These are phyloP conservation scores for Desmodesmus armatus DNA, from an alignment of 139 green algal species.

Conservation along the genomic window DNA sequence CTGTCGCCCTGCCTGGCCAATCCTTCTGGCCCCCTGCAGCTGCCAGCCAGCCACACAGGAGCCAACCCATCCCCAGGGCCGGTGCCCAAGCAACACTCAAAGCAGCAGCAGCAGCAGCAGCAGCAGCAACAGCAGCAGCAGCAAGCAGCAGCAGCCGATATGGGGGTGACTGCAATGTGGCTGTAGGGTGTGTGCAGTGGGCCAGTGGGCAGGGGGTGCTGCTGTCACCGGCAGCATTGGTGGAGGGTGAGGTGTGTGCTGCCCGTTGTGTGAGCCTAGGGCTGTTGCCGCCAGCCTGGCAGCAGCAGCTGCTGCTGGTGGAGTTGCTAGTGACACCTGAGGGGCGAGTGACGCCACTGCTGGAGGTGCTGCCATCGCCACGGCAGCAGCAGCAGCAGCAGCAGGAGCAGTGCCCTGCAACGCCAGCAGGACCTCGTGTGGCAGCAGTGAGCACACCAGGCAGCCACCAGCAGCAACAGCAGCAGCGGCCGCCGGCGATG, in stretches of 20 bases:
- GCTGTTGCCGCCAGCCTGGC: not conserved
- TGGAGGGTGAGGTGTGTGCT: not conserved
- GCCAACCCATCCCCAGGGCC: too few species aligned
- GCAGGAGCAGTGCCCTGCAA: not conserved
- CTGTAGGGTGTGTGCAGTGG: not conserved
- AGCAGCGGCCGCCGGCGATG: too few species aligned
- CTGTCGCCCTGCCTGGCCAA: too few species aligned
- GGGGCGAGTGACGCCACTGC: not conserved
- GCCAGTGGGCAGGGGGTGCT: not conserved
- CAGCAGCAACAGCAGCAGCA: not conserved
- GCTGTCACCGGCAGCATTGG: not conserved
- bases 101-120: not conserved
- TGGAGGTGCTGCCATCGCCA: not conserved
- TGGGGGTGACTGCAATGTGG: not conserved
- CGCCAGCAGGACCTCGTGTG: not conserved
- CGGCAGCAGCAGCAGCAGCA: constrained; percentile 31
- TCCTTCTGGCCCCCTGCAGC: too few species aligned
- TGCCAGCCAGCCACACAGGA: too few species aligned
- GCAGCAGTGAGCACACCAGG: not conserved
- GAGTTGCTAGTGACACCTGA: not conserved
- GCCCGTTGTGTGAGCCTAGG: not conserved
- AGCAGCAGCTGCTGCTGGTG: not conserved
- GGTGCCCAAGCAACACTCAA: not conserved
- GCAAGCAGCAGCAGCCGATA: too few species aligned
- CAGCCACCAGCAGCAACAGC: not conserved